A percentile compares a stretch with the other conserved stretches of the same genome.
These are phyloP conservation scores for Lecanoromycetidae sp. DNA, from an alignment of 2,329 filamentous ascomycete genomes.

Conservation along the genomic window DNA sequence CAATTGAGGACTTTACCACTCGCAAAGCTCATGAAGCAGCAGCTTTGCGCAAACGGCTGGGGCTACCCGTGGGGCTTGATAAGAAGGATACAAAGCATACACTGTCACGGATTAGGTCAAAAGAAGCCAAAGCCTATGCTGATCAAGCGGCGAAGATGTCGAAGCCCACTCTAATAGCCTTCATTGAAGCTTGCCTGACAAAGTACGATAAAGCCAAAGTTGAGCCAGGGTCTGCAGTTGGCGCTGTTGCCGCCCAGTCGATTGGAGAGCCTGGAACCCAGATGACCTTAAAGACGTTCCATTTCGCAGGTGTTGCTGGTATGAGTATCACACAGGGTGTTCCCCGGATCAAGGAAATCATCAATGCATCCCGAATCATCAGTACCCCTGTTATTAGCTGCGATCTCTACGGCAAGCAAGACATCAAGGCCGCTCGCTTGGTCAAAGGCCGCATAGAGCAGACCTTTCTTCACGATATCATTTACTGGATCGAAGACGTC, in stretches of 20 bases:
- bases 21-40: conserved; percentile 51
- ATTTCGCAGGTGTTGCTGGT: conserved; percentile 98
- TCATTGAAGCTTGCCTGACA: conserved; percentile 68
- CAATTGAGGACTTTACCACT: conserved; percentile 60
- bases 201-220: conserved; percentile 89
- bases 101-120: conserved; percentile 6
- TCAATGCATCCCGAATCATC: conserved; percentile 91
- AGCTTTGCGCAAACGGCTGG: conserved; percentile 34
- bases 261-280: conserved; percentile 97
- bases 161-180: conserved; percentile 55
- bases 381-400: conserved; percentile 90
- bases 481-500: conserved; percentile 72
- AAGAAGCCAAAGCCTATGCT: conserved; percentile 8
- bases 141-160: conserved; percentile 71
- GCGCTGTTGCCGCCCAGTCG: conserved; percentile 90
- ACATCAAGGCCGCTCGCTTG: conserved; percentile 69
- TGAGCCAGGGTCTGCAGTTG: conserved; percentile 89
- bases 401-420: conserved; percentile 61
- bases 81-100: conserved; percentile 25
- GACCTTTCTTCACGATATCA: conserved; percentile 72
- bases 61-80: conserved; percentile 33
- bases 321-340: conserved; percentile 99
- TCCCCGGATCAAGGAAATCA: conserved; percentile 99
- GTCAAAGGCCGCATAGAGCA: conserved; percentile 93
- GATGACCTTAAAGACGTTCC: conserved; percentile 99